Conservation (phyloP, 768 basidiomycete genomes). For the Serendipita sp. region DNA sequence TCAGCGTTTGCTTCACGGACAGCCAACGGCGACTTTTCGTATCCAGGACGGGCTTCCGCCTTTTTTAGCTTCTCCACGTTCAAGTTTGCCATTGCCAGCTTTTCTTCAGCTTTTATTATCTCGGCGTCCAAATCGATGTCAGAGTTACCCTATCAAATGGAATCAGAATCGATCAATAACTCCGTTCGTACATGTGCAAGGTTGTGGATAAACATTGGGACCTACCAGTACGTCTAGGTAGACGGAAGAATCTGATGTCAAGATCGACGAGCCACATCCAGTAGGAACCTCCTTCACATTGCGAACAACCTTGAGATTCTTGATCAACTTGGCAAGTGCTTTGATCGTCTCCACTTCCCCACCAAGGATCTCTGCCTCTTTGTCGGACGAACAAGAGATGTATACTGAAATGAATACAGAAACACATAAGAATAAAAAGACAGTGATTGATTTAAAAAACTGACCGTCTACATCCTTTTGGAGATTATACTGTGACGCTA, state of each 20-base stretch:
- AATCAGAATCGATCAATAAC: neutral
- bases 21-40: conserved; percentile 58
- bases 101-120: conserved; percentile 81
- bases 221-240: conserved; percentile 72
- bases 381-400: conserved; percentile 48
- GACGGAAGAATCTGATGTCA: conserved; percentile 57
- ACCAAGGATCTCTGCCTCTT: conserved; percentile 50
- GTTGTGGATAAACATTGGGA: conserved; percentile 13
- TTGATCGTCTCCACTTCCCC: conserved; percentile 60
- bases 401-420: conserved; percentile 37
- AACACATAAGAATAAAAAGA: neutral
- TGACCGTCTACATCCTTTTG: conserved; percentile 69
- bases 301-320: conserved; percentile 51
- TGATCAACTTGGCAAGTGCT: conserved; percentile 78
- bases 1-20: conserved; percentile 63
- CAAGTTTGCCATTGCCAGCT: conserved; percentile 51
- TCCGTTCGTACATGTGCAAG: neutral
- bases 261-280: conserved; percentile 74
- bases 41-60: conserved; percentile 54
- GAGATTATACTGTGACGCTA: conserved; percentile 79
- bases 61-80: conserved; percentile 66
- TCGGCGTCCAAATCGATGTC: conserved; percentile 61
- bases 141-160: neutral
- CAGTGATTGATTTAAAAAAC: conserved; percentile 14
- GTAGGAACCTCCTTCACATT: conserved; percentile 53